phyloP scores from a whole-genome alignment of 2,329 filamentous ascomycete species.

The Mycogone perniciosa region DNA sequence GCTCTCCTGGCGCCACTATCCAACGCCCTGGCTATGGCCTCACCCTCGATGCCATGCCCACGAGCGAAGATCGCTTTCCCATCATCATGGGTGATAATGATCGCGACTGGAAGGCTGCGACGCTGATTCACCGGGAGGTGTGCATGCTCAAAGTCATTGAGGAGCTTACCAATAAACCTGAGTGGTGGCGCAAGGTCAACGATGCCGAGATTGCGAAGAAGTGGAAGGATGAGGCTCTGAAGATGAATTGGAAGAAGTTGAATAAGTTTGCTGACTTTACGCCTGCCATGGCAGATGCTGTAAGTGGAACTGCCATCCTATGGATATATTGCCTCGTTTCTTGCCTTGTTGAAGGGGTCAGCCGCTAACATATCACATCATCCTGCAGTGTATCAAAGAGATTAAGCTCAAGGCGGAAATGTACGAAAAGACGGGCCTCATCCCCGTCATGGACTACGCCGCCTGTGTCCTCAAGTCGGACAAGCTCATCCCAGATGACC shows the following conservation, averaged over 20 bases:
- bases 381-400: slow-evolving; percentile 26
- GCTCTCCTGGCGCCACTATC: too few relatives aligned
- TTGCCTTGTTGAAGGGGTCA: too few relatives aligned
- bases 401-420: slow-evolving; percentile 27
- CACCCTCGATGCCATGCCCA: slow-evolving; percentile 15
- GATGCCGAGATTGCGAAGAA: slow-evolving; percentile 20
- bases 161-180: slow-evolving; percentile 28
- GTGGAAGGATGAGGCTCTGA: slow-evolving; percentile 25
- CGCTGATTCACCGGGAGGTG: slow-evolving; percentile 24
- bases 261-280: slow-evolving; percentile 22
- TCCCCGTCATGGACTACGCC: slow-evolving; percentile 28
- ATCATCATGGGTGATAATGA: slow-evolving; percentile 13
- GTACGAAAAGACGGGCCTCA: slow-evolving; percentile 26
- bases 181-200: slow-evolving; percentile 29
- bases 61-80: slow-evolving; percentile 15
- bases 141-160: slow-evolving; percentile 29
- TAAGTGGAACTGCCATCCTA: slow-evolving; percentile 12
- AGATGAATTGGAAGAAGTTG: slow-evolving; percentile 24
- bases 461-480: slow-evolving; percentile 31
- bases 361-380: not conserved
- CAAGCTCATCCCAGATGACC: slow-evolving; percentile 18
- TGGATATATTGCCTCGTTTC: too few relatives aligned
- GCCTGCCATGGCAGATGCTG: slow-evolving; percentile 24
- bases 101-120: slow-evolving; percentile 20
- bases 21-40: slow-evolving; percentile 22